These are phyloP conservation scores for Populus simonii DNA, from an alignment of 345 rosid genomes.

Conservation along the genomic window DNA sequence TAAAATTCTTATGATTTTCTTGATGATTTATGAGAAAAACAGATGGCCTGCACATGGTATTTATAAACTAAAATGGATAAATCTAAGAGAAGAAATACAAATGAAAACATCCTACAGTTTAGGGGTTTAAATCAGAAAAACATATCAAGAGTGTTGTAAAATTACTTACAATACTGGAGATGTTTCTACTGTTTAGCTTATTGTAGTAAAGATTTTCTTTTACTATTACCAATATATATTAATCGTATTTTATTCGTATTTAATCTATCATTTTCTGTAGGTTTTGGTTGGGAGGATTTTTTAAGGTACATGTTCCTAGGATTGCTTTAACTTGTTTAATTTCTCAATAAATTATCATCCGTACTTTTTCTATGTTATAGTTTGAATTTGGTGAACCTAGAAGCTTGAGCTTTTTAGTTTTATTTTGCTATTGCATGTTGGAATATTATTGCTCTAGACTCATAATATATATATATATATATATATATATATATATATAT, in stretches of 20 bases:
- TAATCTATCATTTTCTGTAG: slow-evolving; percentile 35
- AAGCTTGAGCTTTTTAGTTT: neutral
- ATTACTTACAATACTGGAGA: neutral
- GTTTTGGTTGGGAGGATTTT: slow-evolving; percentile 88
- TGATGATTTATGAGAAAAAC: neutral
- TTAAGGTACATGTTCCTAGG: slow-evolving; percentile 58
- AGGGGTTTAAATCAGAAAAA: neutral
- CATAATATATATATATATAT: neutral
- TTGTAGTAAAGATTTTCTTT: neutral
- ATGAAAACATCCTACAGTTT: neutral
- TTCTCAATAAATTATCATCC: neutral
- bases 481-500: neutral
- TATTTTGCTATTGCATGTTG: neutral
- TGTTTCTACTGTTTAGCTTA: neutral
- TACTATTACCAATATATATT: neutral
- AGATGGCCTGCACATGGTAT: neutral
- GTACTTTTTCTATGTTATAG: neutral
- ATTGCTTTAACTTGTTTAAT: slow-evolving; percentile 7
- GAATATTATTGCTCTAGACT: neutral
- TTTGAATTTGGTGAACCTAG: neutral
- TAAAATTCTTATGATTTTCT: neutral
- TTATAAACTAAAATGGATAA: neutral
- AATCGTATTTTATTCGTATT: slow-evolving; percentile 1
- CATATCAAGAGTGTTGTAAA: neutral
- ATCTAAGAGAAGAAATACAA: neutral